Conservation (phyloP, 2,329 filamentous ascomycete genomes). For the Dissoconium aciculare region DNA sequence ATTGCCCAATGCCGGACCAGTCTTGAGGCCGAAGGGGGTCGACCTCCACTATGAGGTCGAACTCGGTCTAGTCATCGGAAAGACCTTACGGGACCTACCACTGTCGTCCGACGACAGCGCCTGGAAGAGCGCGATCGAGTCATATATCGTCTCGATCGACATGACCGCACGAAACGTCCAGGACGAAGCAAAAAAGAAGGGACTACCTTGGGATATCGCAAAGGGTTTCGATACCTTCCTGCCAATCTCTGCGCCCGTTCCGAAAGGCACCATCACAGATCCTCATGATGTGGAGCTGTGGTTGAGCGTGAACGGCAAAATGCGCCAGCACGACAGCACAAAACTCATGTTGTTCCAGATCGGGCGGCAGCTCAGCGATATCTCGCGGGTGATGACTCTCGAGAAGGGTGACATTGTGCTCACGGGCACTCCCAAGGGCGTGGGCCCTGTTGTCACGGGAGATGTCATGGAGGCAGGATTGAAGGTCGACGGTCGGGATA, state of each 20-base stretch:
- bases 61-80: constrained; percentile 77
- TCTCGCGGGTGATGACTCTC: constrained; percentile 87
- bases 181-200: constrained; percentile 93
- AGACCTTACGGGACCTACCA: constrained; percentile 55
- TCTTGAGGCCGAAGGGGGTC: constrained; percentile 68
- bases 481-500: constrained; percentile 62
- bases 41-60: constrained; percentile 92
- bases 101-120: constrained; percentile 56
- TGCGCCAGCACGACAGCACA: constrained; percentile 76
- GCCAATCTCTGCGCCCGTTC: constrained; percentile 67
- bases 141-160: constrained; percentile 85
- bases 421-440: constrained; percentile 95
- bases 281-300: constrained; percentile 81
- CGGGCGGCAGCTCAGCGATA: constrained; percentile 73
- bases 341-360: constrained; percentile 88
- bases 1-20: constrained; percentile 59
- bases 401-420: constrained; percentile 84
- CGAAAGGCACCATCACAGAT: constrained; percentile 65
- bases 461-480: constrained; percentile 79
- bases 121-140: constrained; percentile 69
- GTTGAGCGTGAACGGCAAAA: constrained; percentile 65
- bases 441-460: constrained; percentile 69
- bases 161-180: constrained; percentile 95
- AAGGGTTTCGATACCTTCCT: constrained; percentile 98
- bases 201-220: constrained; percentile 86